Evolutionary conservation across 441 rosid species (phyloP).

Genomic region (Metrosideros polymorpha): DNA sequence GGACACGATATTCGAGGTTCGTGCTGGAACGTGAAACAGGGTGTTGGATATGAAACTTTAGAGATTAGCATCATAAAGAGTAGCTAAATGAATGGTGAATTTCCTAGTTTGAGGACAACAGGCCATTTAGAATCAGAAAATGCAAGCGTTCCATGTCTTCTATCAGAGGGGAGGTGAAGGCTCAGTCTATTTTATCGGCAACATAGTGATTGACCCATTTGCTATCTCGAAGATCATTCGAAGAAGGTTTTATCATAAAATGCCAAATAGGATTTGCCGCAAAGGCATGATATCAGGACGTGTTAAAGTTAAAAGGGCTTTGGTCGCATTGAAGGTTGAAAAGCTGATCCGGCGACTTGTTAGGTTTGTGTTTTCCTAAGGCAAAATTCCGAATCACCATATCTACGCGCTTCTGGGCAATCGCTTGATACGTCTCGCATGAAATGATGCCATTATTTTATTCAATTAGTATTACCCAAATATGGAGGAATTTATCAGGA

Average conservation of each 20-base stretch:
- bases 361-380: no score
- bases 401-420: no score
- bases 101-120: not conserved
- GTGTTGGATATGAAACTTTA: not conserved
- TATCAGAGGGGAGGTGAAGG: not conserved
- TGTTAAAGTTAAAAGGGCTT: not conserved
- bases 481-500: accelerated
- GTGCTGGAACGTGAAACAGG: not conserved
- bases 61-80: not conserved
- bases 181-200: not conserved
- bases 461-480: not conserved
- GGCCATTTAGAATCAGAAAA: not conserved
- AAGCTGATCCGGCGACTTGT: not conserved
- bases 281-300: no score
- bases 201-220: not conserved
- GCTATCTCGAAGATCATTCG: not conserved
- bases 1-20: not conserved
- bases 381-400: no score
- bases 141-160: not conserved
- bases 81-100: not conserved
- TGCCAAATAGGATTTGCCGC: not conserved
- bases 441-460: not conserved
- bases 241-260: not conserved
- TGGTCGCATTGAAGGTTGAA: not conserved
- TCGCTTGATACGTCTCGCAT: not conserved